These are phyloP conservation scores for Pseudogymnoascus sp. DNA, from an alignment of 2,329 filamentous ascomycete species.

Conservation along the genomic window DNA sequence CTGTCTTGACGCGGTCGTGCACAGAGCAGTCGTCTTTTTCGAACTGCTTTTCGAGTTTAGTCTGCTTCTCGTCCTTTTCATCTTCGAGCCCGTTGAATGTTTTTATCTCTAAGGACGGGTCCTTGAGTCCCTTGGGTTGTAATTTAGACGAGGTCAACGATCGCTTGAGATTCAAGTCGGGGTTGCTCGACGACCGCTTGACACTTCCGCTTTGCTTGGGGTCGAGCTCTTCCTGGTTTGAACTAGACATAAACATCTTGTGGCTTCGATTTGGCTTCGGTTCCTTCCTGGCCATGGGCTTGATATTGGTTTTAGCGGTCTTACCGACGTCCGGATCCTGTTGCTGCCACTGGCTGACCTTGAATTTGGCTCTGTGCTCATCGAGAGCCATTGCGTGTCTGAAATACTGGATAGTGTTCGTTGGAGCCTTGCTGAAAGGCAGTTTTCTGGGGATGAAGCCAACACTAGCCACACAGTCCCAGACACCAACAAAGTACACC, in stretches of 20 bases:
- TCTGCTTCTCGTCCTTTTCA: constrained; percentile 15
- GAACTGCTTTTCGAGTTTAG: constrained; percentile 17
- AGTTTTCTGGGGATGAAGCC: constrained; percentile 33
- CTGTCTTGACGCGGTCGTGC: constrained; percentile 26
- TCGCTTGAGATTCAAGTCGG: neutral
- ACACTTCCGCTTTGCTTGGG: neutral
- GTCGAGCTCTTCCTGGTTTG: neutral
- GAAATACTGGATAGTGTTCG: constrained; percentile 31
- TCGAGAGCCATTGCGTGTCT: constrained; percentile 38
- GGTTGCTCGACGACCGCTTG: constrained; percentile 6
- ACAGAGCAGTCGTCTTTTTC: constrained; percentile 11
- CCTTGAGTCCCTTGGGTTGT: too few relatives aligned
- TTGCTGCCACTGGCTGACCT: constrained; percentile 31
- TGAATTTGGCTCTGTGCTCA: constrained; percentile 38
- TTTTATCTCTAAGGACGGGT: neutral
- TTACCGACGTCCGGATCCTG: constrained; percentile 20
- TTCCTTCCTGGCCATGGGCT: neutral
- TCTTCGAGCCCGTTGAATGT: neutral
- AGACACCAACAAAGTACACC: constrained; percentile 37
- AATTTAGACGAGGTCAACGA: neutral
- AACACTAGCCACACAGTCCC: constrained; percentile 35
- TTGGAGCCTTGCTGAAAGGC: constrained; percentile 33
- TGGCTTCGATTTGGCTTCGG: neutral
- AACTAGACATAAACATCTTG: constrained; percentile 11
- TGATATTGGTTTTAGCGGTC: constrained; percentile 8